Percentiles rank a stretch among this genome's conserved stretches.
phyloP scores from a whole-genome alignment of 768 basidiomycete genomes.

The Clavaria fumosa region DNA sequence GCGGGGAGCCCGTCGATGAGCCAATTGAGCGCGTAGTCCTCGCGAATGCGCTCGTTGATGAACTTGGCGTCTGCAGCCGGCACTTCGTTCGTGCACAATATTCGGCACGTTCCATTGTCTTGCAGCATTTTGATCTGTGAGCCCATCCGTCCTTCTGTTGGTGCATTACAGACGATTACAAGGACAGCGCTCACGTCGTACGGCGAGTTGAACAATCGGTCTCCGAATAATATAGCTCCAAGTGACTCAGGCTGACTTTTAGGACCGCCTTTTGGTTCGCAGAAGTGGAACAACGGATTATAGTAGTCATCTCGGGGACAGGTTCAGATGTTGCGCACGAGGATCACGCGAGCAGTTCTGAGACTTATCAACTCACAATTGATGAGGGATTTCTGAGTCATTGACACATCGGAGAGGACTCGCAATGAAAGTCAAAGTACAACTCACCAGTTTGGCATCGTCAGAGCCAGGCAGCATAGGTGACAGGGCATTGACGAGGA shows the following conservation, averaged over 20 bases:
- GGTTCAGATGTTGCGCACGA: constrained; percentile 8
- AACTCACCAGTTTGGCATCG: constrained; percentile 61
- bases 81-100: constrained; percentile 49
- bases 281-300: constrained; percentile 74
- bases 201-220: constrained; percentile 82
- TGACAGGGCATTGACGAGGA: constrained; percentile 80
- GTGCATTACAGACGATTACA: no score
- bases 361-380: constrained; percentile 60
- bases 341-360: constrained; percentile 3
- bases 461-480: constrained; percentile 61
- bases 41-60: constrained; percentile 80
- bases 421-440: background rate
- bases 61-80: constrained; percentile 66
- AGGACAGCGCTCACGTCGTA: constrained; percentile 47
- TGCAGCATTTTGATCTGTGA: constrained; percentile 70
- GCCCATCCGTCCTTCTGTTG: constrained; percentile 4
- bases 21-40: constrained; percentile 92
- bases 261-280: constrained; percentile 59
- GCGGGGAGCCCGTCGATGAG: constrained; percentile 89
- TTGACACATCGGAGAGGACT: no score
- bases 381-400: constrained; percentile 68
- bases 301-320: constrained; percentile 73
- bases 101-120: constrained; percentile 59
- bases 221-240: constrained; percentile 92
- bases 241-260: constrained; percentile 69